Evolutionary conservation across 1,284 basidiomycete genomes (phyloP), one percentile per base, ranked within the genome.

Genomic region (Cryptococcus sp.): DNA sequence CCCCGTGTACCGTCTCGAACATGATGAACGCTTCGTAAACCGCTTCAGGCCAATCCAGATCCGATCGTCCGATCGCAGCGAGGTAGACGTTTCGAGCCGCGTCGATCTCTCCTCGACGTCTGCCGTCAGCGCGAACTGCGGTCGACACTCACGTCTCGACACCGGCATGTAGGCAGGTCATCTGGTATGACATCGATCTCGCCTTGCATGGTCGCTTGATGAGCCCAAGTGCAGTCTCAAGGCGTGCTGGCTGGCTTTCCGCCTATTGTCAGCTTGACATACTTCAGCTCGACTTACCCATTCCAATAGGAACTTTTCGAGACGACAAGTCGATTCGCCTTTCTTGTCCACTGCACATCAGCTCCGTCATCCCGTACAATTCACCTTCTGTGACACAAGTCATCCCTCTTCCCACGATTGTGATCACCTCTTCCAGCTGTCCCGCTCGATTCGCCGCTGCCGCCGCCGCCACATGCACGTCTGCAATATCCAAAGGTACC

Each of bases 31-130:
- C 85, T 51, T 92, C 86, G 81, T 89, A 89, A 5, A 97, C 76
- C 2, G 83, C 85, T 69, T 95, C 91, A 0, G 92, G 89, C 85
- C 91, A 95, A 71, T 97, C 92, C 35, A 94, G 62, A 65, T 84
- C 85, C 5, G 60, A 57, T 38, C 76, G 74, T 45, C 55, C 63
- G 9, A 82, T 80, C 12, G 84, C 75, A 48, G 82, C 79, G 19
- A 75, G 73, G 71, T 86, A 91, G 4, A 81, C 74, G 22, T 78
- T 75, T 31, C 88, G 81, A 1, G 84, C 85, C 43, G 79, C 74
- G 11, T 80, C 77, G 51, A 82, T 74, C 53, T 79, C 75, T 39
- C 79, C 76, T 22, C 80, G 75, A 54, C 81, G 81, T 47, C 83
- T 86, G 50, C 1, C 24, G 44, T 50, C n/a, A 45, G 42, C 32